phyloP scores from a whole-genome alignment of 2,329 filamentous ascomycete species.

The Xylariaceae sp. region DNA sequence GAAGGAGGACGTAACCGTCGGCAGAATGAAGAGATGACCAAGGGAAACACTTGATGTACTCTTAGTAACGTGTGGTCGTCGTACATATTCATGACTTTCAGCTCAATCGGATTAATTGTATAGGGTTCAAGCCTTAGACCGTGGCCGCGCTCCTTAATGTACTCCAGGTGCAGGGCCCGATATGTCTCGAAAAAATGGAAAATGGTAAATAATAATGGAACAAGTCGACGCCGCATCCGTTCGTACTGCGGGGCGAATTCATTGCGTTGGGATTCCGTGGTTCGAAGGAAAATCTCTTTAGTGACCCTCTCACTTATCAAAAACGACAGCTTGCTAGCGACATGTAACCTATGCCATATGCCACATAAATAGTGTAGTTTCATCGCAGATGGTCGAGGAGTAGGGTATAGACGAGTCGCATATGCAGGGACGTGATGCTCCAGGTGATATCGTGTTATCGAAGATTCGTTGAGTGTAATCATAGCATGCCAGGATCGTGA shows the following conservation, averaged over 20 bases:
- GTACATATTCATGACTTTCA: conserved; percentile 58
- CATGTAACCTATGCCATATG: conserved; percentile 60
- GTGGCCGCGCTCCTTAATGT: conserved; percentile 48
- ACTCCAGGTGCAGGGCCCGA: conserved; percentile 52
- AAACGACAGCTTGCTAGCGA: conserved; percentile 56
- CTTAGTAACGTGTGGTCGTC: conserved; percentile 57
- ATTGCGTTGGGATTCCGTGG: conserved; percentile 47
- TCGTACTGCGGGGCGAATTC: conserved; percentile 58
- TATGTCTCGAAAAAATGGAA: conserved; percentile 66
- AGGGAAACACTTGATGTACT: conserved; percentile 59
- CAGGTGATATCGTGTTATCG: conserved; percentile 57
- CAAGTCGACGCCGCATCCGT: conserved; percentile 59
- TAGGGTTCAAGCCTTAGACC: conserved; percentile 49
- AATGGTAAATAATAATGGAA: conserved; percentile 58
- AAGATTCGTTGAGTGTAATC: conserved; percentile 54
- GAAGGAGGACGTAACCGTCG: conserved; percentile 57
- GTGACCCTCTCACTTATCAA: conserved; percentile 60
- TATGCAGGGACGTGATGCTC: conserved; percentile 55
- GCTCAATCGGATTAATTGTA: conserved; percentile 58
- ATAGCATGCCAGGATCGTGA: conserved; percentile 56
- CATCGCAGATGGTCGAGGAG: conserved; percentile 41
- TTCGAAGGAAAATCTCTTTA: conserved; percentile 58
- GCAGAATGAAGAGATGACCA: conserved; percentile 60
- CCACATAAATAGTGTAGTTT: conserved; percentile 58
- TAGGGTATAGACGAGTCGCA: conserved; percentile 53